Percentiles rank a stretch among this genome's conserved stretches.
Evolutionary conservation across 2,329 filamentous ascomycete species (phyloP).

Genomic region (Aspergillus eucalypticola): DNA sequence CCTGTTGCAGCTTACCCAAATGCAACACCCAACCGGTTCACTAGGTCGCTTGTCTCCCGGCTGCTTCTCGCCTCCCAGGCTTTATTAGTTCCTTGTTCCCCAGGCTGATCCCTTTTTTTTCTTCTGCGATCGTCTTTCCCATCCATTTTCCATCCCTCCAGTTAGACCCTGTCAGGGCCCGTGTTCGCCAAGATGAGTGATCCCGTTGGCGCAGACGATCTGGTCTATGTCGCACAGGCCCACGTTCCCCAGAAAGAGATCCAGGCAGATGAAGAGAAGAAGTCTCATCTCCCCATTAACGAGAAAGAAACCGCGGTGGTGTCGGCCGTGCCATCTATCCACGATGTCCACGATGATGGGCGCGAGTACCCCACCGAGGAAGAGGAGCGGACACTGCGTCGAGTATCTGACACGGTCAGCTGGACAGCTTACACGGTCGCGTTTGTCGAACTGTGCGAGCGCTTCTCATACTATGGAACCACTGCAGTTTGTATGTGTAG

Average conservation of each 20-base stretch:
- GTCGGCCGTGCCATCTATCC: background rate
- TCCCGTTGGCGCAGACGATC: constrained; percentile 6
- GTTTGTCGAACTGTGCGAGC: constrained; percentile 73
- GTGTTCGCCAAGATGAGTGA: constrained; percentile 13
- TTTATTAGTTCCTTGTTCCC: background rate
- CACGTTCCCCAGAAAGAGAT: constrained; percentile 9
- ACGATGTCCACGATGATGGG: constrained; percentile 13
- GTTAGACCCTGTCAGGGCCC: background rate
- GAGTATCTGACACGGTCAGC: constrained; percentile 52
- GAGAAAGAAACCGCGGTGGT: constrained; percentile 12
- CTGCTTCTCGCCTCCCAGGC: background rate
- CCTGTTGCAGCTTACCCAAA: background rate
- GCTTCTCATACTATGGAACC: constrained; percentile 76
- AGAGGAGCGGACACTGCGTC: constrained; percentile 38
- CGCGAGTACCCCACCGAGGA: constrained; percentile 33
- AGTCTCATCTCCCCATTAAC: background rate
- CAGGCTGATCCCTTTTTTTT: background rate
- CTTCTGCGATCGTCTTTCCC: background rate
- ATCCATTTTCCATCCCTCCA: background rate
- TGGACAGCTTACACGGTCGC: constrained; percentile 69
- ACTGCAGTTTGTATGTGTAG: constrained; percentile 61
- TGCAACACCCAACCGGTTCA: background rate
- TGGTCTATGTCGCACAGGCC: constrained; percentile 11
- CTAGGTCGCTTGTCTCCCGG: background rate
- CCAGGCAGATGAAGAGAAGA: constrained; percentile 3